Conservation (phyloP, 352 stramenopile genomes). For the Pythium rishiriense region DNA sequence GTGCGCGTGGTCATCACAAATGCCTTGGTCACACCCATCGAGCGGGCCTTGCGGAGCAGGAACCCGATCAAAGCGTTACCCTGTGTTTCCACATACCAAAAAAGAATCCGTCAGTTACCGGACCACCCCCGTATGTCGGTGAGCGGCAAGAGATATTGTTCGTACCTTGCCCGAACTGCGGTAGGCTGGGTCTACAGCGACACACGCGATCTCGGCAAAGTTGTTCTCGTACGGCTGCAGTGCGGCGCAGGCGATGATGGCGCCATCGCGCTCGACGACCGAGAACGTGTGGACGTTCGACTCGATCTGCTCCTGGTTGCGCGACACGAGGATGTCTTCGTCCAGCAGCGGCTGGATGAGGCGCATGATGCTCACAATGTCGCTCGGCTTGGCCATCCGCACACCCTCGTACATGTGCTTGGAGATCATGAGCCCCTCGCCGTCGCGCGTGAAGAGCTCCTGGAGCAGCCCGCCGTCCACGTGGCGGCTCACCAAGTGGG, state of each 20-base stretch:
- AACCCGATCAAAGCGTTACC: constrained; percentile 92
- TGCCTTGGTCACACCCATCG: constrained; percentile 87
- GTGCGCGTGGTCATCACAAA: constrained; percentile 98
- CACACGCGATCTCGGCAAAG: constrained; percentile 89
- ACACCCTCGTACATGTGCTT: constrained; percentile 97
- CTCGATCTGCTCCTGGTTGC: constrained; percentile 88
- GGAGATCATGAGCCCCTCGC: constrained; percentile 95
- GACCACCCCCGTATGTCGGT: background rate
- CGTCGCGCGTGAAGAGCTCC: constrained; percentile 98
- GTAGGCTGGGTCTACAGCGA: constrained; percentile 89
- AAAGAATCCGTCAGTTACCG: constrained; percentile 3
- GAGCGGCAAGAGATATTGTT: no score
- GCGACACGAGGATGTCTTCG: constrained; percentile 85
- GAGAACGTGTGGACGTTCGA: constrained; percentile 88
- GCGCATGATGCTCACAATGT: constrained; percentile 91
- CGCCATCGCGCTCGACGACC: constrained; percentile 87
- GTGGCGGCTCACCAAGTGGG: constrained; percentile 85
- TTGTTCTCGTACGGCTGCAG: constrained; percentile 90
- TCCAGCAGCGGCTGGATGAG: constrained; percentile 88
- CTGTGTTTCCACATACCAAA: constrained; percentile 22
- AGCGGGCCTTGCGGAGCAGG: constrained; percentile 84
- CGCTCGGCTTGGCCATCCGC: constrained; percentile 87
- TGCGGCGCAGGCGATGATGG: constrained; percentile 87
- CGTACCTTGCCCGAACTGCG: constrained; percentile 75
- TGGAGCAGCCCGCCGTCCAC: constrained; percentile 91